Percentiles rank a stretch among this genome's conserved stretches.
Conservation (phyloP, 495 filamentous ascomycete genomes). For the Penicillium angulare region DNA sequence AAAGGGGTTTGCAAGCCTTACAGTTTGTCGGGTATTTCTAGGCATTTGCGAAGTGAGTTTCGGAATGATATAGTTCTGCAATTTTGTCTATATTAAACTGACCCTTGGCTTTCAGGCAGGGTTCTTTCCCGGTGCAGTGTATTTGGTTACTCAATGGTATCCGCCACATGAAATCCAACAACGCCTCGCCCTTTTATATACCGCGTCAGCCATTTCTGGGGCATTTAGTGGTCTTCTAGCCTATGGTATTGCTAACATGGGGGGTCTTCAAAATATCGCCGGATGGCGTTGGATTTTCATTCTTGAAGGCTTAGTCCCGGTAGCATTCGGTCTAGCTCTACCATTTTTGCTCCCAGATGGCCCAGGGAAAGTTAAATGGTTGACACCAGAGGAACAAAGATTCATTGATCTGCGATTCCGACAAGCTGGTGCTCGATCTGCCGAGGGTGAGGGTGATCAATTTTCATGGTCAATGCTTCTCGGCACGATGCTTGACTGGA, state of each 20-base stretch:
- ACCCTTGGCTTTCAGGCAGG: constrained; percentile 25
- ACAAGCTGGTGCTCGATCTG: neutral
- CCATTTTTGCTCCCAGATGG: constrained; percentile 25
- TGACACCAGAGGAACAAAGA: neutral
- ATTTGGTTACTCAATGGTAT: constrained; percentile 52
- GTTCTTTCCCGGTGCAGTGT: constrained; percentile 53
- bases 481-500: constrained; percentile 8
- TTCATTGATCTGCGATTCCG: neutral
- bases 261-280: constrained; percentile 32
- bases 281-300: constrained; percentile 57
- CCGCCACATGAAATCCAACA: constrained; percentile 49
- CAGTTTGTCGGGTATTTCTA: neutral
- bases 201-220: constrained; percentile 49
- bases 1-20: neutral
- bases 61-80: no score
- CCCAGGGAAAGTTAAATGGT: neutral
- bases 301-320: constrained; percentile 50
- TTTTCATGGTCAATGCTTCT: constrained; percentile 2
- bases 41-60: neutral
- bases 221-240: constrained; percentile 53
- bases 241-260: constrained; percentile 46
- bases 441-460: neutral
- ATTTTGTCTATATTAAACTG: neutral
- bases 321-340: constrained; percentile 38
- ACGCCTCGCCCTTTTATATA: constrained; percentile 51